Conservation (phyloP, 805 yeast genomes). For the Metschnikowia santaceciliae region DNA sequence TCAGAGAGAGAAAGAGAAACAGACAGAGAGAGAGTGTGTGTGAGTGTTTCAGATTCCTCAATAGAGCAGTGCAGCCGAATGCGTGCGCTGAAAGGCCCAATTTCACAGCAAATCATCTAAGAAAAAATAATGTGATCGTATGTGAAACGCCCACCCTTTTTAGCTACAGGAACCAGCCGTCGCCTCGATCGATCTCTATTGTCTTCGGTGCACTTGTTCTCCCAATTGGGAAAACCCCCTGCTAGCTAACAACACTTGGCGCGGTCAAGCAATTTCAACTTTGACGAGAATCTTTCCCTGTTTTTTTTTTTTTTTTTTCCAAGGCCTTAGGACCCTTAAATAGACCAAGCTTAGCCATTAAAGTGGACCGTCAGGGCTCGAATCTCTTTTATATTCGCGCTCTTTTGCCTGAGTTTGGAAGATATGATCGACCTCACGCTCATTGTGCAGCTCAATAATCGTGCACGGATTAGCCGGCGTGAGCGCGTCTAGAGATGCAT, state of each 20-base stretch:
- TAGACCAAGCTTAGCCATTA: not conserved
- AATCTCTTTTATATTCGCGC: not conserved
- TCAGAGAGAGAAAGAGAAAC: too few relatives aligned
- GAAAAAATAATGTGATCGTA: not conserved
- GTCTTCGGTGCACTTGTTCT: not conserved
- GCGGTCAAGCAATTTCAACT: too few relatives aligned
- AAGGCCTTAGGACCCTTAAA: not conserved
- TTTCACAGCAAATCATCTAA: not conserved
- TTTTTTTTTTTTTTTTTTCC: too few relatives aligned
- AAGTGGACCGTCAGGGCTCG: too few relatives aligned
- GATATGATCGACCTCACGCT: not conserved
- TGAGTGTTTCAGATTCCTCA: too few relatives aligned
- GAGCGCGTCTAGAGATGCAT: not conserved
- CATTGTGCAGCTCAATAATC: not conserved
- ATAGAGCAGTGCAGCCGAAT: too few relatives aligned
- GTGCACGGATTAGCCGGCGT: constrained; percentile 1
- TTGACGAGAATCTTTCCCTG: too few relatives aligned
- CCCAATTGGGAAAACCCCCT: not conserved
- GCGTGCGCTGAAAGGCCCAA: not conserved
- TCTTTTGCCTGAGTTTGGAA: not conserved
- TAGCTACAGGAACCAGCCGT: not conserved
- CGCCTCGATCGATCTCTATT: not conserved
- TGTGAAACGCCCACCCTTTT: not conserved
- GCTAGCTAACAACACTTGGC: too few relatives aligned
- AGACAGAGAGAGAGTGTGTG: too few relatives aligned